Evolutionary conservation across 805 yeast species (phyloP).

Genomic region (Saturnispora saitoi): DNA sequence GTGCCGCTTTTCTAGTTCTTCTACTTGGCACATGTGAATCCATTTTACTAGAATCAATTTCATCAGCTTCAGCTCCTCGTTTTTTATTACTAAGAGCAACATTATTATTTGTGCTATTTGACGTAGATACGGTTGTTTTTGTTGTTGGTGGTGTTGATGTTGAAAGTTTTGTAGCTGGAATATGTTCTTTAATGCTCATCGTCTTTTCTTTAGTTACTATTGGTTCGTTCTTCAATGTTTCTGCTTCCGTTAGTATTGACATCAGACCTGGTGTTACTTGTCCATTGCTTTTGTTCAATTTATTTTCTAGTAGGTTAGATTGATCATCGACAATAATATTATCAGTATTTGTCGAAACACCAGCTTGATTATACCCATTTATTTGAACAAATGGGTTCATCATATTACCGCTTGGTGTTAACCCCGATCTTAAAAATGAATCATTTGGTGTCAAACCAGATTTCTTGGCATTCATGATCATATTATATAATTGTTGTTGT

Average conservation of each 20-base stretch:
- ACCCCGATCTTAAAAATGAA: conserved; percentile 58
- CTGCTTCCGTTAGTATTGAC: conserved; percentile 3
- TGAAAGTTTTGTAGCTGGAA: background rate
- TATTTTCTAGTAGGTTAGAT: background rate
- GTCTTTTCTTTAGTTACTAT: background rate
- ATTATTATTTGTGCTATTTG: background rate
- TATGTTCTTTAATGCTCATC: background rate
- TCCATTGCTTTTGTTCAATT: background rate
- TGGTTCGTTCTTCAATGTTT: background rate
- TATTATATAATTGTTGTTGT: conserved; percentile 17
- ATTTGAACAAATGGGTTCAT: background rate
- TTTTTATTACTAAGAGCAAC: background rate
- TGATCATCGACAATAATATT: background rate
- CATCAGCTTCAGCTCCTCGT: background rate
- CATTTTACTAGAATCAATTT: background rate
- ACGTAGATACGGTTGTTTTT: too few species aligned
- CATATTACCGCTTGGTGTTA: conserved; percentile 48
- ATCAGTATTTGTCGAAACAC: background rate
- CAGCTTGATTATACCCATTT: background rate
- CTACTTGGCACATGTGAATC: background rate
- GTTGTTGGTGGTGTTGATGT: background rate
- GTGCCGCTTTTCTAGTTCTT: background rate
- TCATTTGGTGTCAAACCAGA: conserved; percentile 74
- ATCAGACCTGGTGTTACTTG: conserved; percentile 9
- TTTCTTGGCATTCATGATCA: conserved; percentile 28